Conservation (phyloP, 352 stramenopile species). For the Globisporangium mamillatum region DNA sequence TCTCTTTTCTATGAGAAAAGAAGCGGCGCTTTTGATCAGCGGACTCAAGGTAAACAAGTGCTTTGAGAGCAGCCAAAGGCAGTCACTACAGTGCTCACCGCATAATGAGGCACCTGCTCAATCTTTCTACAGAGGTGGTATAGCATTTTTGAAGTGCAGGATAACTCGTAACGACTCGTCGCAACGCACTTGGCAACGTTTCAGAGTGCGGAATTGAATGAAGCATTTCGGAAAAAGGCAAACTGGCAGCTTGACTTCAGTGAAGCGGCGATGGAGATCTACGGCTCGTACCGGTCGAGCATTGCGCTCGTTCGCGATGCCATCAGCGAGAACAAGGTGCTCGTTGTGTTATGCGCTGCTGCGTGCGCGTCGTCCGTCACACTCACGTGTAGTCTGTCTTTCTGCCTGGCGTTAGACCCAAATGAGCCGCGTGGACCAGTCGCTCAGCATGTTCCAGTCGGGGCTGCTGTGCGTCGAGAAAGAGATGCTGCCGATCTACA, state of each 20-base stretch:
- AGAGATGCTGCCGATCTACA: conserved; percentile 84
- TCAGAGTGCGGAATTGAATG: not conserved
- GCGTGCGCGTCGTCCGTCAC: not conserved
- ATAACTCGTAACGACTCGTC: not conserved
- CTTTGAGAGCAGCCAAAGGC: not conserved
- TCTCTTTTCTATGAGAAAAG: not conserved
- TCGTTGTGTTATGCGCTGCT: not conserved
- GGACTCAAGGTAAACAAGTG: not conserved
- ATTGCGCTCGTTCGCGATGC: conserved; percentile 62
- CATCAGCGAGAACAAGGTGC: conserved; percentile 62
- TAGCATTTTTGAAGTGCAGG: not conserved
- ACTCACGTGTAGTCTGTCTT: not conserved
- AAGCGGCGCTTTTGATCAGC: not conserved
- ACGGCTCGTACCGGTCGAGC: conserved; percentile 41
- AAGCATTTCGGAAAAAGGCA: conserved; percentile 1
- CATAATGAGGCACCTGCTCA: not conserved
- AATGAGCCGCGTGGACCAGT: conserved; percentile 57
- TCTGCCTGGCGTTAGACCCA: conserved; percentile 29
- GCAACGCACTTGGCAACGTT: not conserved
- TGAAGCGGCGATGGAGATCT: conserved; percentile 45
- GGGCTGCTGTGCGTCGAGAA: conserved; percentile 68
- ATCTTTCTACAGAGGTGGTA: not conserved
- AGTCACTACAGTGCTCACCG: not conserved
- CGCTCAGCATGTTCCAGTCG: conserved; percentile 56
- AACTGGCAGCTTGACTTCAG: not conserved